phyloP scores from a whole-genome alignment of 176 grass and related monocot species.

The Oryza coarctata region DNA sequence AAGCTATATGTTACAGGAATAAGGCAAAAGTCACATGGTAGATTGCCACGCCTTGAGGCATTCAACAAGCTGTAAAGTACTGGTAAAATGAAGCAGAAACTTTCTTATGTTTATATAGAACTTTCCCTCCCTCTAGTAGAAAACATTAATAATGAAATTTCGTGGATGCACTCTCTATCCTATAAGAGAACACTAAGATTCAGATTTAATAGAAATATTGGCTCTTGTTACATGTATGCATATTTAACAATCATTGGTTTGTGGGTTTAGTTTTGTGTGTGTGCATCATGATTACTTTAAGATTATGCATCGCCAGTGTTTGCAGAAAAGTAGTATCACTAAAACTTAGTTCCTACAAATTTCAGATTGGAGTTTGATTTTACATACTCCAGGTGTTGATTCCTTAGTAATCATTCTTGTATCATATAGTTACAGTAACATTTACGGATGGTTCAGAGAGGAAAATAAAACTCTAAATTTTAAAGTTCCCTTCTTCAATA shows the following conservation, averaged over 20 bases:
- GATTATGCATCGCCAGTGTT: not conserved
- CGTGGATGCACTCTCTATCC: not conserved
- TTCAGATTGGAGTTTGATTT: not conserved
- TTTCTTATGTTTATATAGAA: not conserved
- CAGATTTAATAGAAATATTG: not conserved
- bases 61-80: not conserved
- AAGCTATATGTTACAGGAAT: conserved; percentile 4
- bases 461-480: not conserved
- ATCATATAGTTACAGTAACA: not conserved
- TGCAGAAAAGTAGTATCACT: not conserved
- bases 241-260: not conserved
- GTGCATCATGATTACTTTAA: not conserved
- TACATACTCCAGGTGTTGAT: not conserved
- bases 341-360: not conserved
- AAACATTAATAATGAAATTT: not conserved
- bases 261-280: not conserved
- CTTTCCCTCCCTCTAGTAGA: not conserved
- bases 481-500: not conserved
- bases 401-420: not conserved
- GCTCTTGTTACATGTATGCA: not conserved
- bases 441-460: not conserved
- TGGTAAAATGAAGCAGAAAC: not conserved
- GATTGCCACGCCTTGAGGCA: not conserved
- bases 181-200: not conserved
- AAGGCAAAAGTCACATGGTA: not conserved